These are phyloP conservation scores for Tolypocladium guangdongense DNA, from an alignment of 2,329 filamentous ascomycete genomes.

Conservation along the genomic window DNA sequence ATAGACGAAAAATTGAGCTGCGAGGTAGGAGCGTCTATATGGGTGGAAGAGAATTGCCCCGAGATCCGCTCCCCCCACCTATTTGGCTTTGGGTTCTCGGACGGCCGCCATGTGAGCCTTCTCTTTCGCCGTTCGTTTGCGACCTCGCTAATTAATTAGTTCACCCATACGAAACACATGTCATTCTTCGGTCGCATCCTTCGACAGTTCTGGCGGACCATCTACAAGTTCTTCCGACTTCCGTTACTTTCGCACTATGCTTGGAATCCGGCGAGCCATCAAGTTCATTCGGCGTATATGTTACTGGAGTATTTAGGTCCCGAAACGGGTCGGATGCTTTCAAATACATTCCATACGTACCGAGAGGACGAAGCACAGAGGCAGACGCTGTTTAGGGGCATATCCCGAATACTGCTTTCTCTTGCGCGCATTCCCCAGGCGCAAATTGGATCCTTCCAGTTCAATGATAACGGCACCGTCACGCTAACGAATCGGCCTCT, in stretches of 20 bases:
- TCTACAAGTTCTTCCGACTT: conserved; percentile 1
- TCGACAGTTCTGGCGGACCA: neutral
- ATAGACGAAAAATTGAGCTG: conserved; percentile 29
- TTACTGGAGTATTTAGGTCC: conserved; percentile 15
- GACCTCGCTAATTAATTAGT: conserved; percentile 5
- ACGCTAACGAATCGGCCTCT: conserved; percentile 20
- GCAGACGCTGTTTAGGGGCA: conserved; percentile 16
- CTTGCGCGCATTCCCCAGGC: conserved; percentile 17
- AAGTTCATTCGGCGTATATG: conserved; percentile 10
- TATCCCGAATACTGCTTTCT: conserved; percentile 16
- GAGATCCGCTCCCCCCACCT: conserved; percentile 13
- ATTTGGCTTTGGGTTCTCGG: conserved; percentile 10
- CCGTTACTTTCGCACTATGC: conserved; percentile 4
- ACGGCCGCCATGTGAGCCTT: conserved; percentile 5
- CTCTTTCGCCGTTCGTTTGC: neutral
- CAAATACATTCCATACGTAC: conserved; percentile 12
- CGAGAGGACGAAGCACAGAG: conserved; percentile 2
- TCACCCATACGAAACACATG: conserved; percentile 5
- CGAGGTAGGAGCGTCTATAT: conserved; percentile 15
- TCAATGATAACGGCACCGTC: conserved; percentile 18
- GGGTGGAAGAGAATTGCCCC: conserved; percentile 15
- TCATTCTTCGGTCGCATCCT: conserved; percentile 4
- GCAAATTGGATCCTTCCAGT: conserved; percentile 17
- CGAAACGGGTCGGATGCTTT: conserved; percentile 15
- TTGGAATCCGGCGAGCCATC: conserved; percentile 1